Evolutionary conservation across 208 protist species (phyloP), one percentile per base, ranked within the genome.

Genomic region (Borovskyia barvae): DNA sequence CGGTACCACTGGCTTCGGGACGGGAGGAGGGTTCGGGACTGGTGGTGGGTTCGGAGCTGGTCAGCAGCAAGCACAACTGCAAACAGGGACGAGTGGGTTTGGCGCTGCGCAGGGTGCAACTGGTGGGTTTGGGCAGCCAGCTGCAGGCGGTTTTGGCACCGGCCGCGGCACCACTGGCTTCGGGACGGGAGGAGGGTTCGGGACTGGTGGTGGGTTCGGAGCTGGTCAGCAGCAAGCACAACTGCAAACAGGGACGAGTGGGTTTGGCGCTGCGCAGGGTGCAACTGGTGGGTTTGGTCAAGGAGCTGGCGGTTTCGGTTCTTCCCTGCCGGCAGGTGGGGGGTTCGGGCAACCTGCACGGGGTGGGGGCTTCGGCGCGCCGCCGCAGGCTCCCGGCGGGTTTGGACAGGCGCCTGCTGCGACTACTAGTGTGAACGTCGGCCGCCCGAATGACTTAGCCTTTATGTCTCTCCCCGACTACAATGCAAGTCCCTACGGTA

Each of bases 391-490:
- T 11, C 5, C 20, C 20, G 33, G 49, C 1, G 67, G 50, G 15
- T 76, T 76, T 41, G 70, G 64, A 17, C 65, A 72, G 48, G 24
- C 49, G n/a, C 57, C 35, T 11, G 46, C 65, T 8, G 45, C 50
- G 9, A 41, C 60, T 0, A 29, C 17, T 5, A 15, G 45, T 36
- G 45, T 66, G 24, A 66, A 57, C 43, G 51, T 75, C 4, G 48
- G 55, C 51, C 66, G 64, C 12, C 48, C 68, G 30, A 80, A 48
- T 33, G 73, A 75, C 45, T 60, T 80, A 28, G 54, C 69, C 20
- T 90, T 89, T 39, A 70, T 90, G 65, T 75, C 72, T 19, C 65
- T 94, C n/a, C 88, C 88, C 4, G 84, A 92, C 60, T 92, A 85
- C 64, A 77, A 66, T 43, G 73, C 68, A 2, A 80, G 74, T 20